Evolutionary conservation across 2,329 filamentous ascomycete genomes (phyloP), one percentile per base, ranked within the genome.

Genomic region (Hypomyces perniciosus): DNA sequence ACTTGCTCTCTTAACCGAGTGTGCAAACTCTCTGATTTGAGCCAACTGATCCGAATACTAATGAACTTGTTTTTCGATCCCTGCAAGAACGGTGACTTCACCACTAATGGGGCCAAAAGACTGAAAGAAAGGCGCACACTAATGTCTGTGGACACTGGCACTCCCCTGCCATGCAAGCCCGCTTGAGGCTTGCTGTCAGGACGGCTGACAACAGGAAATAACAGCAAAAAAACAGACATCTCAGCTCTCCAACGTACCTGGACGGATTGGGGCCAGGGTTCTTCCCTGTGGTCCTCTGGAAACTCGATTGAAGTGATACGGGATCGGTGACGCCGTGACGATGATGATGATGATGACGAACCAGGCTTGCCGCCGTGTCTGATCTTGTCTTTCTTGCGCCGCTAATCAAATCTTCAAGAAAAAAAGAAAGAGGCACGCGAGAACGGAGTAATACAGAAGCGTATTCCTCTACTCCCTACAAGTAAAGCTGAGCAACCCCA

Each of bases 291-390:
- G 27, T 38, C 30, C 44, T 33, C 28, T 20, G 20, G 20, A 20
- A 20, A 20, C 38, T 35, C 41, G 39, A 30, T 38, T 30, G 44
- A 38, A 31, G 31, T 43, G 39, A 41, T 46, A 41, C 44, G 44
- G 35, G 35, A 34, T 52, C 50, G 50, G 50, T 52, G 40, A 48
- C 50, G 50, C 50, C 50, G 50, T 48, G 45, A 52, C 47, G 44
- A 52, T 37, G 39, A 27, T 20, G 20, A 27, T 20, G 20, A 20
- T 20, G 20, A 20, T 20, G 20, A 20, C 20, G 20, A 12, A 38
- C n/a, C 35, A n/a, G 35, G 35, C 20, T 20, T 20, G 20, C 20
- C 20, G 20, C 20, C 35, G 35, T 38, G 13, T 27, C 42, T 30
- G 26, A 31, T 42, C 29, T 28, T 34, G n/a, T 20, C 34, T 13